Conservation (phyloP, 495 filamentous ascomycete genomes). For the Astrothelium macrocarpum region DNA sequence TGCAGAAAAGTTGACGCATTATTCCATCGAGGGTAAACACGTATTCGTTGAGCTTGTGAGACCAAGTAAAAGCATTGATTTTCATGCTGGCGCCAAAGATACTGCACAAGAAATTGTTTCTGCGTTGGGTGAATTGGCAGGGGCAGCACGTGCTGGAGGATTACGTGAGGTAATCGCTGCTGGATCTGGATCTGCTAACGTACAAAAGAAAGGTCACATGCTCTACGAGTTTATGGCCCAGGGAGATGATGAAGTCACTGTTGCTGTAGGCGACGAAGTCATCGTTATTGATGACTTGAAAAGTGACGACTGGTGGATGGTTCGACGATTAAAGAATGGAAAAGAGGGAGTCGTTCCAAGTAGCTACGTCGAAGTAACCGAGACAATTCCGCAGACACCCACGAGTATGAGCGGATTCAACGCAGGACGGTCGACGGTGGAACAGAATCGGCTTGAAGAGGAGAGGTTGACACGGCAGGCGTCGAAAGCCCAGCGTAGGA, state of each 20-base stretch:
- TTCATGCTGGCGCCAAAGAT: slow-evolving; percentile 95
- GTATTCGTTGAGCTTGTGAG: slow-evolving; percentile 88
- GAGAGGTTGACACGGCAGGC: slow-evolving; percentile 68
- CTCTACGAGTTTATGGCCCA: slow-evolving; percentile 95
- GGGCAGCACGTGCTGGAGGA: slow-evolving; percentile 72
- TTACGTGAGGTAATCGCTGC: slow-evolving; percentile 80
- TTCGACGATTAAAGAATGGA: slow-evolving; percentile 77
- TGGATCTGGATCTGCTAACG: slow-evolving; percentile 48
- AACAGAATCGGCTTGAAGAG: slow-evolving; percentile 79
- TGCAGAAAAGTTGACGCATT: slow-evolving; percentile 84
- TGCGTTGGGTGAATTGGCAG: slow-evolving; percentile 80
- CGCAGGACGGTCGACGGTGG: slow-evolving; percentile 60
- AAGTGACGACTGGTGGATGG: slow-evolving; percentile 98
- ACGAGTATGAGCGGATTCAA: slow-evolving; percentile 46
- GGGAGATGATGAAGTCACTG: slow-evolving; percentile 92
- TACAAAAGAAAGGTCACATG: slow-evolving; percentile 72
- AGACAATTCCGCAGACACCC: slow-evolving; percentile 41
- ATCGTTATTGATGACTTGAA: slow-evolving; percentile 78
- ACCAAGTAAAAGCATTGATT: slow-evolving; percentile 87
- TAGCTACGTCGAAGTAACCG: slow-evolving; percentile 85
- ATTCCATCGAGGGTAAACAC: slow-evolving; percentile 96
- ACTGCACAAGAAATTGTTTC: slow-evolving; percentile 87
- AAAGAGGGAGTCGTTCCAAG: slow-evolving; percentile 97
- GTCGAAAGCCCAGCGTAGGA: slow-evolving; percentile 47
- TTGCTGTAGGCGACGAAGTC: slow-evolving; percentile 82